A percentile compares a stretch with the other conserved stretches of the same genome.
phyloP scores from a whole-genome alignment of 1,284 basidiomycete species.

The Peniophora sp. region DNA sequence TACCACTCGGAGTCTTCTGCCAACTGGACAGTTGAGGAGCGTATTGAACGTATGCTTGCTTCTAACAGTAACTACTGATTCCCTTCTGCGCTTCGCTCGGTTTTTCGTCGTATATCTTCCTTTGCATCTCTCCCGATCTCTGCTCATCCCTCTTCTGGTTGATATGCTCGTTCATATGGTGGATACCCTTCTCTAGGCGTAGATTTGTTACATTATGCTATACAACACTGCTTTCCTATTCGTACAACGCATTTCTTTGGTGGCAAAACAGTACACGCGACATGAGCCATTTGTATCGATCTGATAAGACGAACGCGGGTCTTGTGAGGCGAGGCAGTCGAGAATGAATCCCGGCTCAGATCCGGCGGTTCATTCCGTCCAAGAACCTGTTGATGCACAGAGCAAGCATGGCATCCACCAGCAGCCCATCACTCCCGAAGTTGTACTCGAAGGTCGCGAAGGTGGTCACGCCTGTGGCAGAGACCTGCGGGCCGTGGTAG shows the following conservation, averaged over 20 bases:
- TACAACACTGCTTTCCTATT: neutral
- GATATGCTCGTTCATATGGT: conserved; percentile 4
- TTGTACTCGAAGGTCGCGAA: conserved; percentile 56
- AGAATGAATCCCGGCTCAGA: neutral
- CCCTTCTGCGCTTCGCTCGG: conserved; percentile 4
- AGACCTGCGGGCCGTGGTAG: too few species aligned
- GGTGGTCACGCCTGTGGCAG: conserved; percentile 14
- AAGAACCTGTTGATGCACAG: conserved; percentile 69
- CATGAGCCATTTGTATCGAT: too few species aligned
- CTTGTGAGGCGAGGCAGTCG: too few species aligned
- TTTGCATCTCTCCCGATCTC: conserved; percentile 7
- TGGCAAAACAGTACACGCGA: too few species aligned
- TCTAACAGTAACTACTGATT: conserved; percentile 32
- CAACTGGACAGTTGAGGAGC: conserved; percentile 68
- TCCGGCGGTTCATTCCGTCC: conserved; percentile 32
- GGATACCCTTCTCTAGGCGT: conserved; percentile 4
- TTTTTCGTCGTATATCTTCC: conserved; percentile 7
- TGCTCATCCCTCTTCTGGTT: conserved; percentile 3
- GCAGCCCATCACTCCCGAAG: conserved; percentile 49
- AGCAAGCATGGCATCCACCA: conserved; percentile 56
- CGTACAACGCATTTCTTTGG: too few species aligned
- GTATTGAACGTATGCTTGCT: conserved; percentile 66
- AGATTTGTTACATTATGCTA: neutral
- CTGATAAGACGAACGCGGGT: too few species aligned
- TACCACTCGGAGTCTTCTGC: conserved; percentile 52